Evolutionary conservation across 257 asterid genomes (phyloP).

Genomic region (Coffea canephora): DNA sequence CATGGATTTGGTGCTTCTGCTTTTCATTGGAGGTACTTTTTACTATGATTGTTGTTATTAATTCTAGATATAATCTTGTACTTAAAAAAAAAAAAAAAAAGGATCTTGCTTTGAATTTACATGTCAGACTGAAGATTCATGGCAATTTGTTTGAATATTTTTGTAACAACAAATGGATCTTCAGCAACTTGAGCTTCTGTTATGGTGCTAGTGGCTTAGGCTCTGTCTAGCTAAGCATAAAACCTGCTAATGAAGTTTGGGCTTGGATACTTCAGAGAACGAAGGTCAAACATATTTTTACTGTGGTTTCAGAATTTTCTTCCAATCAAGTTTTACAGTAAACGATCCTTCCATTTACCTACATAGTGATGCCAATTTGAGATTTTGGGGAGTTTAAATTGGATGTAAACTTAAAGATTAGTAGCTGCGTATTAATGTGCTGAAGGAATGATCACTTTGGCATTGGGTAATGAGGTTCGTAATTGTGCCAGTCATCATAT

Average conservation of each 20-base stretch:
- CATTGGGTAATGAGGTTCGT: not conserved
- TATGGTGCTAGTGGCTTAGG: not conserved
- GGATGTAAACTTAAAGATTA: not conserved
- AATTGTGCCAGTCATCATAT: not conserved
- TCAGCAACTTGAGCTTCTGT: not conserved
- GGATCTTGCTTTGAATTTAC: not conserved
- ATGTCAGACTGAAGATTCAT: too few species aligned
- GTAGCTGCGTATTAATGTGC: not conserved
- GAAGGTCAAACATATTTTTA: not conserved
- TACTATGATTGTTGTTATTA: not conserved
- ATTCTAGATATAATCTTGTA: not conserved
- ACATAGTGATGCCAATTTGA: not conserved
- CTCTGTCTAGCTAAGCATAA: not conserved
- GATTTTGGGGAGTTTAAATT: not conserved
- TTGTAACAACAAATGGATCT: not conserved
- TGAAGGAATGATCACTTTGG: not conserved
- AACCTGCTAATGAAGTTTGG: not conserved
- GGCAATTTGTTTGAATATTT: too few species aligned
- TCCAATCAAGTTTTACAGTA: not conserved
- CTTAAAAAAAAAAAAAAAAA: too few species aligned
- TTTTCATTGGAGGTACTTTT: constrained; percentile 83
- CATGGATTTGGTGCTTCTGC: constrained; percentile 99
- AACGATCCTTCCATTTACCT: not conserved
- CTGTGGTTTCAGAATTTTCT: not conserved
- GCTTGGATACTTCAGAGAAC: not conserved